phyloP scores from a whole-genome alignment of 192 early-diverging fungal genomes.

The Podila minutissima region DNA sequence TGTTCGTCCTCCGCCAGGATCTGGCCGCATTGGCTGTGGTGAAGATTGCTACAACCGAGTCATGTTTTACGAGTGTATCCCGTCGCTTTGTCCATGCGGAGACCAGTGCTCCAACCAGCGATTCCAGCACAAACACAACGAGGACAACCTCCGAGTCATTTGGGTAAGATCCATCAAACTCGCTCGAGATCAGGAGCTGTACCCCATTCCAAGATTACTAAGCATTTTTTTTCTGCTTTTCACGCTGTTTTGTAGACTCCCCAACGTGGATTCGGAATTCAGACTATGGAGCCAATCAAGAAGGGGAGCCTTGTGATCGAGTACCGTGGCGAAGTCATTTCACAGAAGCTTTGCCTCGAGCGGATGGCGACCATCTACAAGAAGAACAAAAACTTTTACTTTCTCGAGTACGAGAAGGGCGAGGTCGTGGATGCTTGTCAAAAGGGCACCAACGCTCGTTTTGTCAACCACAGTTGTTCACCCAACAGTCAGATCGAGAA shows the following conservation, averaged over 20 bases:
- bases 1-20: slow-evolving; percentile 58
- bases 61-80: slow-evolving; percentile 82
- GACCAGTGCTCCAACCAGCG: slow-evolving; percentile 79
- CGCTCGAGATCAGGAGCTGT: no score
- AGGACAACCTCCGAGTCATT: slow-evolving; percentile 67
- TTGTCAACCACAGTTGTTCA: slow-evolving; percentile 83
- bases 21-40: slow-evolving; percentile 67
- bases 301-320: slow-evolving; percentile 75
- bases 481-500: slow-evolving; percentile 93
- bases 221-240: not conserved
- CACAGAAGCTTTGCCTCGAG: slow-evolving; percentile 67
- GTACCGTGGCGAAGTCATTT: slow-evolving; percentile 88
- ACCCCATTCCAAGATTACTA: not conserved
- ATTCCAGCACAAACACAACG: slow-evolving; percentile 68
- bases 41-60: slow-evolving; percentile 80
- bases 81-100: slow-evolving; percentile 72
- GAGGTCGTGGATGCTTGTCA: slow-evolving; percentile 84
- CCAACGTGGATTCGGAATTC: slow-evolving; percentile 77
- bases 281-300: slow-evolving; percentile 59
- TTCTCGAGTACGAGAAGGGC: slow-evolving; percentile 76
- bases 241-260: slow-evolving; percentile 55
- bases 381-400: slow-evolving; percentile 76
- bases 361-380: slow-evolving; percentile 79
- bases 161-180: slow-evolving; percentile 56
- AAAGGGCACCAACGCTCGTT: slow-evolving; percentile 84